Base-by-base conservation (phyloP, 2,329 filamentous ascomycete genomes). In the Clonostachys rhizophaga region DNA sequence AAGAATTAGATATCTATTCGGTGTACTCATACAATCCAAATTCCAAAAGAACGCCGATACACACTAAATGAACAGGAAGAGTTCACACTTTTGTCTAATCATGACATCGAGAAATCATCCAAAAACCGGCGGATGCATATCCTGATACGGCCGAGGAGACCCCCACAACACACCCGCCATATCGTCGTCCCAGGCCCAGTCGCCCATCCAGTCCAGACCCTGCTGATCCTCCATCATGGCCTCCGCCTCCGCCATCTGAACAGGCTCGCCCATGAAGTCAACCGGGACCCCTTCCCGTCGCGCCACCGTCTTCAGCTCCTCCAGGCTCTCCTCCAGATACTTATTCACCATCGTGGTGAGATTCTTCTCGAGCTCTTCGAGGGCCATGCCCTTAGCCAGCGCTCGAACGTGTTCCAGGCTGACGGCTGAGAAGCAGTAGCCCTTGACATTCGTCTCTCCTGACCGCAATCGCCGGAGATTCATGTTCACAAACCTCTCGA, bases 361-460 rank as follows among this genome's bases (percentile, higher is more conserved):
- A 5, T 30, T 30, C 9, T 30, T 30, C 24, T 30, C 24, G 24
- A 30, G 24, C 9, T 30, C 60, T 5, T 59, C 55, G 12, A 61
- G 52, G 3, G 54, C 47, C 3, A 61, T 39, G 1, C 63, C 62
- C 11, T 47, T 44, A 17, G 60, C 61, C 6, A 72, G 52, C 2
- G 62, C 63, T 24, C 70, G 58, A 0, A 64, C 55, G n/a, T 72
- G 63, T 11, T 56, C 58, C 4, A 63, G 37, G 42, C 55, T 55
- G 2, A 60, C 58, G 4, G 60, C 54, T 13, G 63, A 44, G 24
- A 74, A 64, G 30, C 68, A 59, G 40, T 67, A 63, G 5, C 65
- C 64, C 49, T 74, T 75, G 34, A 66, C 54, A 36, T 72, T 73
- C 4, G 69, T 71, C 57, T 74, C 70, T 3, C 71, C 71, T 1